These are phyloP conservation scores for Physaria fendleri DNA, from an alignment of 345 rosid genomes.

Conservation along the genomic window DNA sequence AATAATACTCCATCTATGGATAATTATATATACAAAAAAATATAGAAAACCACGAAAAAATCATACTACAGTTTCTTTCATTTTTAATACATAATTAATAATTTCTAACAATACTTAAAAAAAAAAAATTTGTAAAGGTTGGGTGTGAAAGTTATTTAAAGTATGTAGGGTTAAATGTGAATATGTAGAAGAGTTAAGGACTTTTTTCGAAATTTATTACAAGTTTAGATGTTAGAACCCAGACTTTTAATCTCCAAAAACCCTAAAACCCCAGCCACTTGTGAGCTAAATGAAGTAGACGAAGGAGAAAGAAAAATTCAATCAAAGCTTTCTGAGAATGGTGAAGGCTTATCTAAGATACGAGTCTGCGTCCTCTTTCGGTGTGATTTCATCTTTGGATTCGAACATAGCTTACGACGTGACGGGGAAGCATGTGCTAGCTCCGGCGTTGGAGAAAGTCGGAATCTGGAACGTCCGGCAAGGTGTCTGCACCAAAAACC, in stretches of 20 bases:
- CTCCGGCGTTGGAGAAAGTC: conserved; percentile 80
- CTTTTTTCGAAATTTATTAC: not conserved
- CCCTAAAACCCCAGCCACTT: conserved; percentile 18
- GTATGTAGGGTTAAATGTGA: not conserved
- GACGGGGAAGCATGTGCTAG: conserved; percentile 61
- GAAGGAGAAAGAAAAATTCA: not conserved
- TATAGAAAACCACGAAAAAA: too few relatives aligned
- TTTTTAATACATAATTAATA: too few relatives aligned
- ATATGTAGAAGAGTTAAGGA: not conserved
- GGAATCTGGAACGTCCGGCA: conserved; percentile 93
- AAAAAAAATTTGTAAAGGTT: too few relatives aligned
- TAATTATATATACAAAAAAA: too few relatives aligned
- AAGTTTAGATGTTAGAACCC: not conserved
- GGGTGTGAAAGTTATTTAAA: too few relatives aligned
- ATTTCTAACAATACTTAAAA: too few relatives aligned
- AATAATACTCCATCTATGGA: too few relatives aligned
- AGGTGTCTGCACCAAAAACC: conserved; percentile 80
- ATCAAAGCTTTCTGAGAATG: conserved; percentile 26
- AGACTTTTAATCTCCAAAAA: not conserved
- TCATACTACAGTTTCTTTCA: too few relatives aligned
- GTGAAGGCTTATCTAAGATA: conserved; percentile 72
- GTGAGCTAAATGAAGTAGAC: not conserved
- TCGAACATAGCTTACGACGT: conserved; percentile 60
- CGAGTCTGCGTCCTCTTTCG: conserved; percentile 60
- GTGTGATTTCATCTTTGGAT: conserved; percentile 55